phyloP scores from a whole-genome alignment of 352 stramenopile species.

The Phytophthora fragariae region DNA sequence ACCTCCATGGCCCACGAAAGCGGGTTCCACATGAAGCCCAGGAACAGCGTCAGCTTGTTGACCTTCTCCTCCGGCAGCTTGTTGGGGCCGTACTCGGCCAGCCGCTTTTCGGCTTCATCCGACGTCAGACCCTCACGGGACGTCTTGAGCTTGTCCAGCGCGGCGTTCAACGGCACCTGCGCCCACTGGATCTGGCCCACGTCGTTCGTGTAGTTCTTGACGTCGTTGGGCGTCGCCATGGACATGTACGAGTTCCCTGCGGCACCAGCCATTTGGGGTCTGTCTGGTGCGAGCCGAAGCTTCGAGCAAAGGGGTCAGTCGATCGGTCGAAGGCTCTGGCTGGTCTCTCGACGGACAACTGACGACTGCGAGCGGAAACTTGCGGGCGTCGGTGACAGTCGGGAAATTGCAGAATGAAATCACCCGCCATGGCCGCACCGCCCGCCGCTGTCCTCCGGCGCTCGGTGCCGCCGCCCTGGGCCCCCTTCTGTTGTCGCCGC shows the following conservation, averaged over 20 bases:
- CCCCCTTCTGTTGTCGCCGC: too few species aligned
- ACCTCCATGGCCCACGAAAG: slow-evolving; percentile 82
- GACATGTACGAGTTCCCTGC: slow-evolving; percentile 75
- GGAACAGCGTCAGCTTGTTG: slow-evolving; percentile 76
- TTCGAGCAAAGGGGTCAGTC: slow-evolving; percentile 13
- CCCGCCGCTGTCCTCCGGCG: slow-evolving; percentile 7
- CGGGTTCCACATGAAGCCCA: slow-evolving; percentile 81
- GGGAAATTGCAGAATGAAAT: slow-evolving; percentile 79
- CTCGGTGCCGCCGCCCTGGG: slow-evolving; percentile 6
- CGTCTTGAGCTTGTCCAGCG: slow-evolving; percentile 81
- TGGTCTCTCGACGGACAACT: slow-evolving; percentile 31
- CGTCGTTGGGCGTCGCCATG: slow-evolving; percentile 78
- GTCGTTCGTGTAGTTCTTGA: slow-evolving; percentile 92
- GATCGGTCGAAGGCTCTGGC: slow-evolving; percentile 27
- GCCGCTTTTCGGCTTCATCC: slow-evolving; percentile 67
- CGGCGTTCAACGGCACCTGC: slow-evolving; percentile 68
- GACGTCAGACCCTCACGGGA: slow-evolving; percentile 65
- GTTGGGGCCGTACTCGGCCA: slow-evolving; percentile 76
- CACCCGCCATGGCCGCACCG: slow-evolving; percentile 8
- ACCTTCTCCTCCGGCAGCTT: slow-evolving; percentile 59
- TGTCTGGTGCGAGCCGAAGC: slow-evolving; percentile 36
- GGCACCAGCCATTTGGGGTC: slow-evolving; percentile 57
- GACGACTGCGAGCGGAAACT: slow-evolving; percentile 27
- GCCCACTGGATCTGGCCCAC: slow-evolving; percentile 12
- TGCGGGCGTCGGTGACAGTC: slow-evolving; percentile 44